Evolutionary conservation across 805 yeast genomes (phyloP), one percentile per base, ranked within the genome.

Genomic region (Kuraishia ogatae): DNA sequence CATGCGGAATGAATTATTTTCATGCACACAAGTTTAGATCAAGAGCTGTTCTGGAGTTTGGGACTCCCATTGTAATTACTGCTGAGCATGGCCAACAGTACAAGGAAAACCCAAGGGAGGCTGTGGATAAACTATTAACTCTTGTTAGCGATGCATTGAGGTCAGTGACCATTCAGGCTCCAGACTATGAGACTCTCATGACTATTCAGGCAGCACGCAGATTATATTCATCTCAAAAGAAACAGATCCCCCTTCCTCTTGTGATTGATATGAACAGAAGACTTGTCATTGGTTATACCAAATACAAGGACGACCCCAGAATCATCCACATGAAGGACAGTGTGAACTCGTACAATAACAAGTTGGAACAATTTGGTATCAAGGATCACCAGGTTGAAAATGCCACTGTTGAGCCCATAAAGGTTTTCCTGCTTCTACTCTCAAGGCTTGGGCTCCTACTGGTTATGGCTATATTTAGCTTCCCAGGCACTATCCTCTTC

Each of bases 1-100:
- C 98, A 2, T 90, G 97, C 67, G 99, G 99, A 20, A 83, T 94
- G 89, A 93, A 93, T 70, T 93, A 93, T 71, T 93, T 93, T 78
- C 96, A 90, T 66, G 92, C 97, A 6, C 96, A 93, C 72, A 91
- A 89, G 67, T 93, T 94, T 72, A 80, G 99, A 67, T 89, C 97
- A 2, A 80, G 99, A 63, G 97, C 97, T 1, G 97, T 93, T 20
- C 77, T 93, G 53, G 99, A 93, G 68, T 93, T 91, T 71, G 98
- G 99, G 13, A 78, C 82, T 50, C 97, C 97, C 3, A 80, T 92
- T 53, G 82, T 78, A 39, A 82, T 94, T 28, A 71, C 64, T 10
- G 71, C 73, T 21, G 80, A 80, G 50, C 75, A 87, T 56, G 90
- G 89, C 3, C 77, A 73, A 19, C 78, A 77, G 61, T 92, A 94